phyloP scores from a whole-genome alignment of 768 basidiomycete species.

The Suillus occidentalis region DNA sequence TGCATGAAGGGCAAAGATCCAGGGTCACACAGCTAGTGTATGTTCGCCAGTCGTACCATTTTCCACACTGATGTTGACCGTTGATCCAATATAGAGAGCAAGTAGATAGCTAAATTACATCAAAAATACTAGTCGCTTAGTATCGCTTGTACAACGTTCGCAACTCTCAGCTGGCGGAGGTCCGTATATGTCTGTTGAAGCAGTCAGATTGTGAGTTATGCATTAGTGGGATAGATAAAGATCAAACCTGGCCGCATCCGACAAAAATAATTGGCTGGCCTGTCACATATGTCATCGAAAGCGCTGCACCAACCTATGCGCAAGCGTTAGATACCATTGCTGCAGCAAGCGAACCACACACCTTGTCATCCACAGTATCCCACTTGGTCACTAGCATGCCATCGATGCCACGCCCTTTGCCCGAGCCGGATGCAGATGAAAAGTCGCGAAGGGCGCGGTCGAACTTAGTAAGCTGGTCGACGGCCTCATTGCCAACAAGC shows the following conservation, averaged over 20 bases:
- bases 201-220: neutral
- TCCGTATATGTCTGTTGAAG: constrained; percentile 87
- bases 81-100: neutral
- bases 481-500: constrained; percentile 96
- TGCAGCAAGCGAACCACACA: constrained; percentile 31
- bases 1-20: too few species aligned
- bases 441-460: constrained; percentile 93
- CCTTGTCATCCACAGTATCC: constrained; percentile 98
- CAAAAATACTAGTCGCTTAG: constrained; percentile 57
- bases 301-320: constrained; percentile 88
- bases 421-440: constrained; percentile 60
- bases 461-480: constrained; percentile 96
- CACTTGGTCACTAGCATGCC: constrained; percentile 99
- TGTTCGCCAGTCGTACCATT: too few species aligned
- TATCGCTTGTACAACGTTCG: constrained; percentile 92
- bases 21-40: too few species aligned
- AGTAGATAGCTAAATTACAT: neutral
- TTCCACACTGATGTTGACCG: neutral
- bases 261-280: constrained; percentile 99
- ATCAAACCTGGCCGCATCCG: constrained; percentile 89
- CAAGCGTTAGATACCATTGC: neutral
- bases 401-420: constrained; percentile 89
- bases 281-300: constrained; percentile 99
- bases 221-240: neutral
- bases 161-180: constrained; percentile 84